Percentiles rank a stretch among this genome's conserved stretches.
These are phyloP conservation scores for Phellinidium pouzarii DNA, from an alignment of 1,284 basidiomycete genomes.

Conservation along the genomic window DNA sequence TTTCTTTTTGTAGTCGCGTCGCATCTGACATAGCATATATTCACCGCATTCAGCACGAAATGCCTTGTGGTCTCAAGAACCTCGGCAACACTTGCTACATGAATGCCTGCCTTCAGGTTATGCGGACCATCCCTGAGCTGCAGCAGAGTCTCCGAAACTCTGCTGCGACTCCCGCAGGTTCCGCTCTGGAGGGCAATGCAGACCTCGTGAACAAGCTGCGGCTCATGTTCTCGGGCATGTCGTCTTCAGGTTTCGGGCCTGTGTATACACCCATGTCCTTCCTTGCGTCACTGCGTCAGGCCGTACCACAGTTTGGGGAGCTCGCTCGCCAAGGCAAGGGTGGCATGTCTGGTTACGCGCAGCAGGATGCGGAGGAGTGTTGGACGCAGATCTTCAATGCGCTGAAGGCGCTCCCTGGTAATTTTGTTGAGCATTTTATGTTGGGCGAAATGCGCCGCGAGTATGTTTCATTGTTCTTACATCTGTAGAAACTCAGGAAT, in stretches of 20 bases:
- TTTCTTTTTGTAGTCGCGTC: background rate
- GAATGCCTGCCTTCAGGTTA: conserved; percentile 90
- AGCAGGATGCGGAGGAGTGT: conserved; percentile 98
- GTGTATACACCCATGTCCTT: conserved; percentile 73
- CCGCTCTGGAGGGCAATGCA: conserved; percentile 17
- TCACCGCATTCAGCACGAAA: conserved; percentile 37
- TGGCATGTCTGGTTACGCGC: conserved; percentile 59
- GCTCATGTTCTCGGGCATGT: conserved; percentile 69
- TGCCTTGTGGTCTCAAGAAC: conserved; percentile 67
- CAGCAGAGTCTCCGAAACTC: conserved; percentile 60
- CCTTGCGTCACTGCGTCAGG: conserved; percentile 63
- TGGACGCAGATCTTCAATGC: conserved; percentile 83
- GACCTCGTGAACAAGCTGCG: conserved; percentile 47
- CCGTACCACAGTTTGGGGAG: conserved; percentile 92
- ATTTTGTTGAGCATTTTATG: conserved; percentile 83
- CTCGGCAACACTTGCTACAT: conserved; percentile 94
- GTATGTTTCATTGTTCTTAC: conserved; percentile 40
- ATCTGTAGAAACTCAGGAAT: conserved; percentile 12
- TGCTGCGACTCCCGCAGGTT: conserved; percentile 23
- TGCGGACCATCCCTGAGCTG: conserved; percentile 87
- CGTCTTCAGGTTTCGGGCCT: conserved; percentile 57
- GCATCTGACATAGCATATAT: conserved; percentile 8
- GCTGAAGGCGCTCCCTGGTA: conserved; percentile 54
- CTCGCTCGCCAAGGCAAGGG: conserved; percentile 38
- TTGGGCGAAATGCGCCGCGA: conserved; percentile 76